Evolutionary conservation across 1,284 basidiomycete genomes (phyloP).

Genomic region (Ustilago shanxiensis): DNA sequence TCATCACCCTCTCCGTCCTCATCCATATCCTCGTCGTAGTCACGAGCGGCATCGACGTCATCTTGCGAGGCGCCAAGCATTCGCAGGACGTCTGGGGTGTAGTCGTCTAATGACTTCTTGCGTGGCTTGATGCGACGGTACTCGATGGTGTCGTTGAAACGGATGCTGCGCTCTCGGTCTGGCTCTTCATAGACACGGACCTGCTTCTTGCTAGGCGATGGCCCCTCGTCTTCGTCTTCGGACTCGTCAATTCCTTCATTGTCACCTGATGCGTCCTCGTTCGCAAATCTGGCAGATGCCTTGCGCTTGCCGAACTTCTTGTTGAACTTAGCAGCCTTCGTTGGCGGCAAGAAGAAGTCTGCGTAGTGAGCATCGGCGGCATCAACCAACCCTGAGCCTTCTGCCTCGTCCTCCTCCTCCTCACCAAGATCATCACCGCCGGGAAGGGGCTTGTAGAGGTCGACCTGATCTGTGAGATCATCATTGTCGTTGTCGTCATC

Average conservation of each 20-base stretch:
- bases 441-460: constrained; percentile 63
- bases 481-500: constrained; percentile 72
- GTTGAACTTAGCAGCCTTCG: constrained; percentile 50
- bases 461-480: constrained; percentile 72
- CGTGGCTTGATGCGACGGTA: constrained; percentile 75
- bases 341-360: constrained; percentile 75
- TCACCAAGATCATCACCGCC: constrained; percentile 43
- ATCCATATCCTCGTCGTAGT: constrained; percentile 36
- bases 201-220: constrained; percentile 18
- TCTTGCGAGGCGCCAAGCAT: constrained; percentile 31
- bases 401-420: constrained; percentile 51
- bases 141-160: constrained; percentile 83
- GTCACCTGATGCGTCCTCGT: constrained; percentile 36
- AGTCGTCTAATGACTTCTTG: constrained; percentile 48
- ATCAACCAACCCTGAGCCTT: constrained; percentile 23
- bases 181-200: constrained; percentile 67
- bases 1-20: constrained; percentile 26
- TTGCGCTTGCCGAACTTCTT: constrained; percentile 49
- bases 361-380: constrained; percentile 71
- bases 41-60: constrained; percentile 26
- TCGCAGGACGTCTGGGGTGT: constrained; percentile 45
- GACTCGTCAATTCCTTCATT: constrained; percentile 22
- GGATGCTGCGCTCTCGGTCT: constrained; percentile 71
- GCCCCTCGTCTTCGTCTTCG: constrained; percentile 12
- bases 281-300: constrained; percentile 41